Evolutionary conservation across 495 filamentous ascomycete genomes (phyloP), one percentile per base, ranked within the genome.

Genomic region (Penicillium cosmopolitanum): DNA sequence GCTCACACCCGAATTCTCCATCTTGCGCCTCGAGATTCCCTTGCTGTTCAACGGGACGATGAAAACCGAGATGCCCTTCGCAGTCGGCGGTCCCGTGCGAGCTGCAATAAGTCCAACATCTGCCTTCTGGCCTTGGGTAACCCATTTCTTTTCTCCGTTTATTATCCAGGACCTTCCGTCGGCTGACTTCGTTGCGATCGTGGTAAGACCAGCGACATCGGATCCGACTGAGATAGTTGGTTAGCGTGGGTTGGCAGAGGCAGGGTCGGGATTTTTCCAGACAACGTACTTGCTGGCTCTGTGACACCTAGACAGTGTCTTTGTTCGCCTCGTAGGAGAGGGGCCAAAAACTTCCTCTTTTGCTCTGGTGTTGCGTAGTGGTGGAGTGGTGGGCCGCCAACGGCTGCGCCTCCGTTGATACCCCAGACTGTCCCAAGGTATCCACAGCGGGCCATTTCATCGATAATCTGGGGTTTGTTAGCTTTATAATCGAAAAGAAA

Each of bases 61-160:
- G 15, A 63, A 63, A 1, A 63, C 51, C 3, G 55, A 58, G 18
- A 63, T 55, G 1, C 61, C 61, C 51, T 63, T 63, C 8, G 61
- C 55, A 28, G 50, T 51, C 2, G 25, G 25, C 10, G 56, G 55
- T 3, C 61, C 61, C 19, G 61, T 63, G 18, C 61, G 31, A n/a
- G 61, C 61, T 13, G 61, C 61, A 18, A 57, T 52, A 5, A 63
- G 42, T 23, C 50, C 61, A 46, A 58, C 55, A 21, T 42, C 36
- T 33, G 61, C 61, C 55, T 52, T 81, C 88, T 65, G 82, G 33
- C 89, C 89, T 75, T 92, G 91, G 42, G 89, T 92, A 70, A 91
- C 89, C 88, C 88, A 91, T 68, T 90, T 91, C 80, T 91, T 91
- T 56, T 87, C 89, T 53, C 88, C 88, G 71, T 88, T 89, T 65